These are phyloP conservation scores for Sporisorium graminicola DNA, from an alignment of 1,284 basidiomycete genomes.

Conservation along the genomic window DNA sequence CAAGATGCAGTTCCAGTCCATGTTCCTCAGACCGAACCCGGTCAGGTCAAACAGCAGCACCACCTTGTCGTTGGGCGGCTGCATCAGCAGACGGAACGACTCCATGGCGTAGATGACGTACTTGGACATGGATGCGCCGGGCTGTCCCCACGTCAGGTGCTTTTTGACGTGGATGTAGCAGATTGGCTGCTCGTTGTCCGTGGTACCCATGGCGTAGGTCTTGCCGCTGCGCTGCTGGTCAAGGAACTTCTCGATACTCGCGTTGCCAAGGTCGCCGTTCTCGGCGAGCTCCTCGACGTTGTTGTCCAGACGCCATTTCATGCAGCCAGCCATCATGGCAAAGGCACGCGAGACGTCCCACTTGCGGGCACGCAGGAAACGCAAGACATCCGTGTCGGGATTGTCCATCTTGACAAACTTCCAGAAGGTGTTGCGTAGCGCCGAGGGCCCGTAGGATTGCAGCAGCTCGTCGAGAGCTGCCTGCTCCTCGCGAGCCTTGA, in stretches of 20 bases:
- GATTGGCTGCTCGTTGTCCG: constrained; percentile 68
- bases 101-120: constrained; percentile 70
- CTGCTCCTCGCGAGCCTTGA: constrained; percentile 67
- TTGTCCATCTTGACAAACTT: constrained; percentile 67
- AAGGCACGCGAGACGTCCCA: constrained; percentile 70
- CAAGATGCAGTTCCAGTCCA: constrained; percentile 65
- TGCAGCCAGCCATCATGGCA: constrained; percentile 69
- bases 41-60: constrained; percentile 69
- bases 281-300: constrained; percentile 69
- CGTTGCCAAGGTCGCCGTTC: constrained; percentile 69
- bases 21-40: constrained; percentile 65
- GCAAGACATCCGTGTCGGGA: constrained; percentile 66
- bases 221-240: constrained; percentile 69
- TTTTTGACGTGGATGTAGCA: constrained; percentile 65
- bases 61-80: constrained; percentile 69
- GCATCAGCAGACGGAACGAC: constrained; percentile 67
- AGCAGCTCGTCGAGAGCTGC: constrained; percentile 68
- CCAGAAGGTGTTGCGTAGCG: constrained; percentile 69
- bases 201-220: constrained; percentile 68
- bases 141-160: constrained; percentile 65
- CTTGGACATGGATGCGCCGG: constrained; percentile 69
- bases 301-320: constrained; percentile 68
- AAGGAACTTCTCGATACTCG: constrained; percentile 68
- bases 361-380: constrained; percentile 70
- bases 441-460: constrained; percentile 67